Evolutionary conservation across 441 rosid genomes (phyloP), one percentile per base, ranked within the genome.

Genomic region (Omphalea diandra): DNA sequence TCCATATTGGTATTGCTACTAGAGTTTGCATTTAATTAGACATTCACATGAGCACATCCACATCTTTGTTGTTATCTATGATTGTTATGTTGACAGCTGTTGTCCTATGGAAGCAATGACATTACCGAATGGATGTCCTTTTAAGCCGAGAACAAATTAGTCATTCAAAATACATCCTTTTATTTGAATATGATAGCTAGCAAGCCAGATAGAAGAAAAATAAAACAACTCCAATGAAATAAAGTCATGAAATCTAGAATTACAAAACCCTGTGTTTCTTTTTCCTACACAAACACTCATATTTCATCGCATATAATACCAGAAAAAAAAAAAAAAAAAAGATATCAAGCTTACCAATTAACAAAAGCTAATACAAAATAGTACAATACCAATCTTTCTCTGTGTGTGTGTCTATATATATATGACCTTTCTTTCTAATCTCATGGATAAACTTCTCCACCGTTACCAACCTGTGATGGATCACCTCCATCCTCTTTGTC

Each of bases 361-460:
- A 15, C 9, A 40, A 40, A 8, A 40, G 12, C 0, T 5, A 36
- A 36, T 7, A 2, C n/a, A 61, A n/a, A n/a, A n/a, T n/a, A n/a
- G n/a, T n/a, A n/a, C n/a, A n/a, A n/a, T n/a, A n/a, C n/a, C n/a
- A n/a, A n/a, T n/a, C n/a, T n/a, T n/a, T n/a, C n/a, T n/a, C n/a
- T n/a, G n/a, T n/a, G n/a, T n/a, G n/a, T n/a, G n/a, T n/a, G n/a
- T n/a, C n/a, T n/a, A n/a, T n/a, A n/a, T n/a, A n/a, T n/a, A n/a
- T n/a, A n/a, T n/a, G n/a, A n/a, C n/a, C n/a, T n/a, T n/a, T n/a
- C n/a, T n/a, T n/a, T n/a, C n/a, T n/a, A n/a, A n/a, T n/a, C n/a
- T n/a, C n/a, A n/a, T 22, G 77, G 68, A 40, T 10, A 50, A 31
- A 17, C 57, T 32, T 43, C 41, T 56, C 8, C 52, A 24, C 74